Percentiles rank a stretch among this genome's conserved stretches.
Evolutionary conservation across 169 alveolate species (phyloP).

Genomic region (Eimeria acervulina): DNA sequence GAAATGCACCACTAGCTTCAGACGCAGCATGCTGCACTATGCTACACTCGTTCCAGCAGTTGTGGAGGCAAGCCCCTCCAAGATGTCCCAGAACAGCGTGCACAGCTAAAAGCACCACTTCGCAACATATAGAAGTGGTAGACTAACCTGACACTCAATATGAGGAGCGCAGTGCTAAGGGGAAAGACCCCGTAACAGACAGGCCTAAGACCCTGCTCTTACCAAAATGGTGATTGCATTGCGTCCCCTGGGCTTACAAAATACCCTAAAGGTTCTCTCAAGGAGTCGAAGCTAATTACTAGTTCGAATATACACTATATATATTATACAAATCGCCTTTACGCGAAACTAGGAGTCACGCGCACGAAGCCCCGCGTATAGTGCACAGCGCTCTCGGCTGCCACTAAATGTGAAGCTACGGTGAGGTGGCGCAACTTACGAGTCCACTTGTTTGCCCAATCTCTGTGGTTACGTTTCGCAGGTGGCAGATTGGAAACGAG

Average conservation of each 20-base stretch:
- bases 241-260: background rate
- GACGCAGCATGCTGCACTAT: too few relatives aligned
- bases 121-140: background rate
- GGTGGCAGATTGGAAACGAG: background rate
- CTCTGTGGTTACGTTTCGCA: background rate
- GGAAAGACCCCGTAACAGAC: background rate
- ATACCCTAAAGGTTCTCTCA: background rate
- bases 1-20: too few relatives aligned
- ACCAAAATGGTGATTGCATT: background rate
- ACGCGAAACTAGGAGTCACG: background rate
- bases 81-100: background rate
- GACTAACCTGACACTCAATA: background rate
- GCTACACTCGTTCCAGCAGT: background rate
- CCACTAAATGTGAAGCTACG: too few relatives aligned
- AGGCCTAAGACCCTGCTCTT: background rate
- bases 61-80: background rate
- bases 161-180: background rate
- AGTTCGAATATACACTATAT: background rate
- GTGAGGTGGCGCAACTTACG: background rate
- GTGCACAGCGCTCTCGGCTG: too few relatives aligned
- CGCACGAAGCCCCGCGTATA: slow-evolving; percentile 37
- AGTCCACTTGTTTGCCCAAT: background rate
- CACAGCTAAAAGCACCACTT: background rate
- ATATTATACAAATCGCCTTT: background rate
- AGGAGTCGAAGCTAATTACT: too few relatives aligned